Percentiles rank a stretch among this genome's conserved stretches.
Conservation (phyloP, 2,329 filamentous ascomycete genomes). For the Aspergillus niger region DNA sequence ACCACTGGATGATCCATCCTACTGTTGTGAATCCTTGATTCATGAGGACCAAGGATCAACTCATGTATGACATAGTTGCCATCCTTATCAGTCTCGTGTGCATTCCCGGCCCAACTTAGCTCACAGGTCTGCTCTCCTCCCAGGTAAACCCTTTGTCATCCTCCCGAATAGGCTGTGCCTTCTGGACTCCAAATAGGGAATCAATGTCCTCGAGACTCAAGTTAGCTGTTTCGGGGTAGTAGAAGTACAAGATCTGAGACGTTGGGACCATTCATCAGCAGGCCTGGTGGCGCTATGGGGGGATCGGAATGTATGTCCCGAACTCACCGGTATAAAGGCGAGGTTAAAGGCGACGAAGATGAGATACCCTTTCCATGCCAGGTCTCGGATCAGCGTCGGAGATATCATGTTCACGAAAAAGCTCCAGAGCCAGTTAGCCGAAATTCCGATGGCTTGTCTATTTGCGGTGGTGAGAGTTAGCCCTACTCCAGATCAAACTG, state of each 20-base stretch:
- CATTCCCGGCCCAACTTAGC: neutral
- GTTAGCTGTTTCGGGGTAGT: conserved; percentile 48
- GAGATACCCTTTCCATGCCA: conserved; percentile 39
- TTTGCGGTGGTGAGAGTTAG: conserved; percentile 1
- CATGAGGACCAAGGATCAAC: neutral
- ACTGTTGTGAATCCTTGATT: neutral
- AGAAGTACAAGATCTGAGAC: conserved; percentile 47
- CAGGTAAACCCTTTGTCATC: conserved; percentile 2
- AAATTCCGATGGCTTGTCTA: conserved; percentile 49
- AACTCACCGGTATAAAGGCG: conserved; percentile 38
- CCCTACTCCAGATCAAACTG: conserved; percentile 1
- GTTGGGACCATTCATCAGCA: neutral
- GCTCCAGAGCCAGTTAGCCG: conserved; percentile 54
- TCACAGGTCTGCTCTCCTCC: neutral
- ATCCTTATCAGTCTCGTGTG: neutral
- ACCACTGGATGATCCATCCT: neutral
- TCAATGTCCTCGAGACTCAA: conserved; percentile 50
- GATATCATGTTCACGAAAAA: conserved; percentile 48
- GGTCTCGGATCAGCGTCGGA: conserved; percentile 34
- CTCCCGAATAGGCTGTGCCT: neutral
- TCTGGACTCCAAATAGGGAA: conserved; percentile 38
- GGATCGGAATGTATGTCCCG: neutral
- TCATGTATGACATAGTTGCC: neutral
- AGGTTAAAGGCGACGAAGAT: conserved; percentile 41
- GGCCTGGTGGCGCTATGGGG: neutral